A percentile compares a stretch with the other conserved stretches of the same genome.
phyloP scores from a whole-genome alignment of 1,139 yeast genomes.

The Hansenula sp. region DNA sequence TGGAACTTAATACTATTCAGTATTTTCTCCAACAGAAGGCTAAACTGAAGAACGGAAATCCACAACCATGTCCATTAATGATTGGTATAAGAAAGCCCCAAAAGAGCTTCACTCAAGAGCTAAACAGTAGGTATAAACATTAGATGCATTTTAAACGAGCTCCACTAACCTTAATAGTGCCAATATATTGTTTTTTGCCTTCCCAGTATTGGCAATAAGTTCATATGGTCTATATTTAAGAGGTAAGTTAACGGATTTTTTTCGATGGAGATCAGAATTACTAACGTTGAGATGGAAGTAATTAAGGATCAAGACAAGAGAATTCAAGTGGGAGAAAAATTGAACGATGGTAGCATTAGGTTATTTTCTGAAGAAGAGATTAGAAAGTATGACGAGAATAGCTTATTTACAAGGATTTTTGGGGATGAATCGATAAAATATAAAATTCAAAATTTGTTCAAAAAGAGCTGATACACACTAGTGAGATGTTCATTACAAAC shows the following conservation, averaged over 20 bases:
- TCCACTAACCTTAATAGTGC: conserved; percentile 19
- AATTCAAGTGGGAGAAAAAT: conserved; percentile 44
- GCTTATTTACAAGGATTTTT: conserved; percentile 16
- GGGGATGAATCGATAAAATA: conserved; percentile 17
- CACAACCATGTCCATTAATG: too few relatives aligned
- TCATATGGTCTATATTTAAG: conserved; percentile 32
- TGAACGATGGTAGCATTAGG: conserved; percentile 44
- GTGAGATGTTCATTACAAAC: not conserved
- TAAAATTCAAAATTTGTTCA: not conserved
- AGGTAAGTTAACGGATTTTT: conserved; percentile 18
- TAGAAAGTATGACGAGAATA: conserved; percentile 15
- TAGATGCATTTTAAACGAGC: not conserved
- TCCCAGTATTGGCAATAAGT: conserved; percentile 35
- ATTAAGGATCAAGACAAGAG: conserved; percentile 41
- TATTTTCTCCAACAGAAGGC: too few relatives aligned
- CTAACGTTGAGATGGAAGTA: conserved; percentile 15
- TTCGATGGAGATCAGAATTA: too few relatives aligned
- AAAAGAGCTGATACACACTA: not conserved
- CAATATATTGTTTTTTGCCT: conserved; percentile 36
- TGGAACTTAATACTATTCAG: too few relatives aligned
- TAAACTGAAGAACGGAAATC: too few relatives aligned
- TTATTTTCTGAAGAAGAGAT: conserved; percentile 41
- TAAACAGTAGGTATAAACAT: not conserved
- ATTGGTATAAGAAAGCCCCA: not conserved
- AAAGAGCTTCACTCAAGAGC: not conserved